Percentiles rank a stretch among this genome's conserved stretches.
phyloP scores from a whole-genome alignment of 495 filamentous ascomycete species.

The Penicillium lividum region DNA sequence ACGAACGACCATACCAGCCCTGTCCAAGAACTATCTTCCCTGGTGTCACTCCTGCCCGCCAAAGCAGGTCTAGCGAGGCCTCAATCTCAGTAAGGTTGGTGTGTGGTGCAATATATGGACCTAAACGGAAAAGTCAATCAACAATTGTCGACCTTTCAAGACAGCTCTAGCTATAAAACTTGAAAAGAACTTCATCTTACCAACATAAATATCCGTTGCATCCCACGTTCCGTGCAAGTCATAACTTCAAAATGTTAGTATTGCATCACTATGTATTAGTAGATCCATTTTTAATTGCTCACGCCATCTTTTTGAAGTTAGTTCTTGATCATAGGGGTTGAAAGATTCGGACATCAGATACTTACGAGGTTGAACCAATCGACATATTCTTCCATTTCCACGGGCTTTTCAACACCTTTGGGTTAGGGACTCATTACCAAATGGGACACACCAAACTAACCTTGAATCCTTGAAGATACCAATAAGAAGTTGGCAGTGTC shows the following conservation, averaged over 20 bases:
- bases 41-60: conserved; percentile 31
- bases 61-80: conserved; percentile 27
- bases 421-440: no score
- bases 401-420: no score
- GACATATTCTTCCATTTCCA: conserved; percentile 29
- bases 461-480: conserved; percentile 51
- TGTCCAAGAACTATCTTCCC: conserved; percentile 37
- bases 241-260: conserved; percentile 30
- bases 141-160: no score
- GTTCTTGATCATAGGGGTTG: neutral
- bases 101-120: conserved; percentile 15
- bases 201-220: neutral
- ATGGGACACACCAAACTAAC: no score
- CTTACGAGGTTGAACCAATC: conserved; percentile 48
- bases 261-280: no score
- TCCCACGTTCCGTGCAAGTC: conserved; percentile 36
- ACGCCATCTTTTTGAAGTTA: neutral
- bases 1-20: conserved; percentile 38
- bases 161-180: no score
- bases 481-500: conserved; percentile 9
- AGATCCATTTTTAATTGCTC: neutral
- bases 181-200: no score
- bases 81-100: conserved; percentile 38
- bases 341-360: neutral
- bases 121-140: no score